phyloP scores from a whole-genome alignment of 2,329 filamentous ascomycete genomes.

The Clarireedia paspali region DNA sequence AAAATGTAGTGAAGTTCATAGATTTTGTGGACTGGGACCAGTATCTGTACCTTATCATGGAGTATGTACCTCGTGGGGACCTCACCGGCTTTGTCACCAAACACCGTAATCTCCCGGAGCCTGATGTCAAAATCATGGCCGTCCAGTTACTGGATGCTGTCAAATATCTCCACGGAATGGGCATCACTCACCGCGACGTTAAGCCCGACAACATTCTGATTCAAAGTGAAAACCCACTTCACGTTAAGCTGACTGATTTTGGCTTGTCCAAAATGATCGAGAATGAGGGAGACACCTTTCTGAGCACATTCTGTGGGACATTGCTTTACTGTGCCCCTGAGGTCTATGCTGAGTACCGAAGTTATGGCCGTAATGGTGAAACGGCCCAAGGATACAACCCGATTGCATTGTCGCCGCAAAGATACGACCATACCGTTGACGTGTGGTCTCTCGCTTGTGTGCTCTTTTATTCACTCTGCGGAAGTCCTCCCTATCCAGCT shows the following conservation, averaged over 20 bases:
- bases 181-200: constrained; percentile 96
- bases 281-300: constrained; percentile 72
- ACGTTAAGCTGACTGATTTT: constrained; percentile 92
- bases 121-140: constrained; percentile 62
- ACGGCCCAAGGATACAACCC: constrained; percentile 35
- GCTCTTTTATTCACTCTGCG: constrained; percentile 77
- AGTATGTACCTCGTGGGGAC: constrained; percentile 77
- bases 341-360: constrained; percentile 70
- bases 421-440: constrained; percentile 88
- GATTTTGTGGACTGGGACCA: constrained; percentile 79
- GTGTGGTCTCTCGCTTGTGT: constrained; percentile 96
- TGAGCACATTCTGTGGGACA: constrained; percentile 95
- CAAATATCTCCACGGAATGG: constrained; percentile 76
- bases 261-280: constrained; percentile 91
- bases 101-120: constrained; percentile 57
- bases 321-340: constrained; percentile 94
- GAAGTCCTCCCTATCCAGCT: constrained; percentile 72
- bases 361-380: constrained; percentile 61
- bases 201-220: constrained; percentile 98
- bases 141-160: constrained; percentile 73
- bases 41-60: constrained; percentile 94
- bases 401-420: constrained; percentile 35
- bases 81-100: constrained; percentile 64
- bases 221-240: constrained; percentile 60
- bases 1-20: constrained; percentile 85